Base-by-base conservation (phyloP, 2,329 filamentous ascomycete genomes). In the Ceratocystis huliohia region DNA sequence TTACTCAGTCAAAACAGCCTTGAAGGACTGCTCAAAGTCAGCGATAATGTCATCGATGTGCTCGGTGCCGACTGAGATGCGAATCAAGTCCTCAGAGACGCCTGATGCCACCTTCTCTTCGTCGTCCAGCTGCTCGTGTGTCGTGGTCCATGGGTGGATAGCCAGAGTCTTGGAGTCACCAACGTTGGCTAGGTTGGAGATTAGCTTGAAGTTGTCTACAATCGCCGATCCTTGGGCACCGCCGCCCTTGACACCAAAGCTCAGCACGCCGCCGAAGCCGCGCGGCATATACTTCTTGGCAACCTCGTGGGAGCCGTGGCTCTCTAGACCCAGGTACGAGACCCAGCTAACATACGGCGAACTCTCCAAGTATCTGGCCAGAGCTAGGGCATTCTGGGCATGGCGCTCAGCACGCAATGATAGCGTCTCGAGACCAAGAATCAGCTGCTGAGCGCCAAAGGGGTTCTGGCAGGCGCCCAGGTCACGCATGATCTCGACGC, bases 41-140 rank as follows among this genome's bases (percentile, higher is more conserved):
- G 86, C 88, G 73, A 96, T 94, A 72, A 97, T 96, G 73, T 97
- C 93, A 78, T 96, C 92, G 74, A 97, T 96, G 75, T 96, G 91
- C 79, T 97, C 93, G 0, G 88, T 96, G 64, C 93, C 93, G 68
- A 96, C 92, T 0, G 92, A 96, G 73, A 97, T 94, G 69, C 93
- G 89, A 76, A 97, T 96, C 48, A 92, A 85, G 73, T 96, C 93
- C 82, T 91, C 75, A 22, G 15, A 53, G 10, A 94, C 90, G 71
- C 93, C 93, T 25, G 89, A 93, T 73, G 79, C 85, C 64, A 82
- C 74, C 77, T 86, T 90, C 81, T 96, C 93, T 74, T 91, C 82
- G 37, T 93, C 88, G 28, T 81, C 85, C 67, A 97, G 81, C 79
- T 97, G 93, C 80, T 96, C 89, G 75, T 97, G 93, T 1, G 93